Evolutionary conservation across 352 stramenopile species (phyloP).

Genomic region (Globisporangium nunn): DNA sequence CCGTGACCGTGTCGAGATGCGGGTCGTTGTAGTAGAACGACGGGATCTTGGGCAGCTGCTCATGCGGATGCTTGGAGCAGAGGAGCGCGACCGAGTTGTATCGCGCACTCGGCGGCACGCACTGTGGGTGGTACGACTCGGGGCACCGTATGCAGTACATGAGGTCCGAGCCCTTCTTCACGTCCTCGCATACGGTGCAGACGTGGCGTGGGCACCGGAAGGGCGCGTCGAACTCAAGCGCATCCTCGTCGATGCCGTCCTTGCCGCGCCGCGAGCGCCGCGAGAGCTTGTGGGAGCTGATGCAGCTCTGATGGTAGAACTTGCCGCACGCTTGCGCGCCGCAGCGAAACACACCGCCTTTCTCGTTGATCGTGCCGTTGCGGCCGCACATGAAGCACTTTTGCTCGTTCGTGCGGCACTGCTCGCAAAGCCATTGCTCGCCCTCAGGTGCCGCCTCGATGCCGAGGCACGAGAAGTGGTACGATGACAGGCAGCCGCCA

Average conservation of each 20-base stretch:
- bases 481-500: slow-evolving; percentile 87
- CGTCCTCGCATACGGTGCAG: slow-evolving; percentile 74
- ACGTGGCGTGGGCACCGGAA: slow-evolving; percentile 87
- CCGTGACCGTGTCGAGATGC: slow-evolving; percentile 58
- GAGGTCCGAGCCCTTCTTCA: slow-evolving; percentile 65
- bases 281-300: slow-evolving; percentile 58
- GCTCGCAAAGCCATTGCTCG: slow-evolving; percentile 86
- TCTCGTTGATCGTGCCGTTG: slow-evolving; percentile 85
- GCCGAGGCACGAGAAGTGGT: slow-evolving; percentile 90
- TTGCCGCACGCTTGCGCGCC: slow-evolving; percentile 59
- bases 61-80: slow-evolving; percentile 83
- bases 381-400: slow-evolving; percentile 84
- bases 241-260: slow-evolving; percentile 23
- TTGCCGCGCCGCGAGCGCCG: slow-evolving; percentile 27
- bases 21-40: slow-evolving; percentile 58
- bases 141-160: slow-evolving; percentile 91
- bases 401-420: slow-evolving; percentile 86
- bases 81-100: slow-evolving; percentile 91
- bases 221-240: slow-evolving; percentile 67
- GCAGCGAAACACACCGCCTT: slow-evolving; percentile 78
- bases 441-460: slow-evolving; percentile 61
- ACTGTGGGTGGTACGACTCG: slow-evolving; percentile 89
- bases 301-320: slow-evolving; percentile 81
- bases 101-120: slow-evolving; percentile 83
- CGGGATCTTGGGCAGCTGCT: slow-evolving; percentile 74